Percentiles rank a stretch among this genome's conserved stretches.
Evolutionary conservation across 2,329 filamentous ascomycete genomes (phyloP).

Genomic region (Mariannaea sp.): DNA sequence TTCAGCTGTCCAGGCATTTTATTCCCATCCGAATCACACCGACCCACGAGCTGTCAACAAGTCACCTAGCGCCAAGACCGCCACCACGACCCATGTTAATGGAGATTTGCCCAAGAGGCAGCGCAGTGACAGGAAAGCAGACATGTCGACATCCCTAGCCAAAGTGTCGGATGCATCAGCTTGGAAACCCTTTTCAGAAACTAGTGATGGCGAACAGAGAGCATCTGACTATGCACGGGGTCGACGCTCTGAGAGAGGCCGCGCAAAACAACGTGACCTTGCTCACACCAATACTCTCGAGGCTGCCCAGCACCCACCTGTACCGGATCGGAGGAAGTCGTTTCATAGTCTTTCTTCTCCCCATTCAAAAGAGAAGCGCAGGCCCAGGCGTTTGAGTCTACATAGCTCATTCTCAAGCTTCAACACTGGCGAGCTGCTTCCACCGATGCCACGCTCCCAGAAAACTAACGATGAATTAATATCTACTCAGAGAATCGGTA

Average conservation of each 20-base stretch:
- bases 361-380: slow-evolving; percentile 15
- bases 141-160: slow-evolving; percentile 4
- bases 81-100: slow-evolving; percentile 18
- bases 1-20: slow-evolving; percentile 43
- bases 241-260: slow-evolving; percentile 13
- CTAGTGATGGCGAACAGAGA: slow-evolving; percentile 9
- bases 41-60: slow-evolving; percentile 15
- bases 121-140: neutral
- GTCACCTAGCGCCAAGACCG: slow-evolving; percentile 27
- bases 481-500: slow-evolving; percentile 18
- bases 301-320: neutral
- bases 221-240: slow-evolving; percentile 10
- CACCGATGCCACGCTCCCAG: slow-evolving; percentile 23
- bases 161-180: slow-evolving; percentile 23
- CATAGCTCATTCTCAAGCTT: slow-evolving; percentile 30
- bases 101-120: slow-evolving; percentile 5
- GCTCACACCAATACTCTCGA: slow-evolving; percentile 5
- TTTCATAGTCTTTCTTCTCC: slow-evolving; percentile 30
- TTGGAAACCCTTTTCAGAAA: slow-evolving; percentile 29
- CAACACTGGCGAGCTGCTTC: slow-evolving; percentile 16
- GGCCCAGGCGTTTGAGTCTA: slow-evolving; percentile 31
- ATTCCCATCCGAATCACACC: slow-evolving; percentile 31
- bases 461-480: slow-evolving; percentile 26
- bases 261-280: slow-evolving; percentile 18
- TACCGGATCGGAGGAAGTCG: slow-evolving; percentile 28